Conservation (phyloP, 2,329 filamentous ascomycete genomes). For the Stemphylium beticola region DNA sequence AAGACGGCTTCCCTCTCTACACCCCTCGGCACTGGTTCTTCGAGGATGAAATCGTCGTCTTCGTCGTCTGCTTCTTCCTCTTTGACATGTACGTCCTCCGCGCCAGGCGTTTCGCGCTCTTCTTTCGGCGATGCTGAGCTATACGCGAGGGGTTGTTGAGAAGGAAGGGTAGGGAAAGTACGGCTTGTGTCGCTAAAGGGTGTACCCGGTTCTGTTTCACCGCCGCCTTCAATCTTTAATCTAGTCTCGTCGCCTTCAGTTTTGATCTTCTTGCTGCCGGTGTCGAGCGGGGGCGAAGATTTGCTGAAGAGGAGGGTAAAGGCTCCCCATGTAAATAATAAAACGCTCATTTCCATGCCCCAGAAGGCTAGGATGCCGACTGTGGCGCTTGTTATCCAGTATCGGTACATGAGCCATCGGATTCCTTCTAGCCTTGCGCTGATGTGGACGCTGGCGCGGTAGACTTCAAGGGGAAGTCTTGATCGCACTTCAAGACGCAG, state of each 20-base stretch:
- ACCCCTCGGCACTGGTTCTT: constrained; percentile 28
- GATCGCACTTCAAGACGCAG: constrained; percentile 73
- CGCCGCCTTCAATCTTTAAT: constrained; percentile 4
- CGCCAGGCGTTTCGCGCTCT: constrained; percentile 15
- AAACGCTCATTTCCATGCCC: constrained; percentile 72
- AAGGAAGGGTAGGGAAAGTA: constrained; percentile 56
- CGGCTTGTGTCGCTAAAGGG: constrained; percentile 55
- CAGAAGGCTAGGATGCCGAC: constrained; percentile 77
- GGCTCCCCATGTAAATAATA: constrained; percentile 68
- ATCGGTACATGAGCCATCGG: constrained; percentile 79
- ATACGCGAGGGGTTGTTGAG: constrained; percentile 52
- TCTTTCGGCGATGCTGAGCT: constrained; percentile 33
- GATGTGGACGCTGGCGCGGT: constrained; percentile 71
- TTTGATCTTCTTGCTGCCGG: not conserved
- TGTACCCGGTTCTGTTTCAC: constrained; percentile 24
- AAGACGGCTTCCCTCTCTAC: constrained; percentile 19
- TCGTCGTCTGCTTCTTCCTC: constrained; percentile 54
- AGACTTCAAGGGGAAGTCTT: constrained; percentile 75
- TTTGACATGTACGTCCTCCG: constrained; percentile 30
- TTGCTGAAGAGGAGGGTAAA: constrained; percentile 53
- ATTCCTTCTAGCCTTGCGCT: constrained; percentile 78
- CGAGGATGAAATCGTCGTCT: constrained; percentile 53
- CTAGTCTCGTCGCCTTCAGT: constrained; percentile 10
- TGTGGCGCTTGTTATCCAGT: constrained; percentile 72
- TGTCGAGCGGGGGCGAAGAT: not conserved